Percentiles rank a stretch among this genome's conserved stretches.
phyloP scores from a whole-genome alignment of 108 stramenopile genomes.

The Skeletonema potamos region DNA sequence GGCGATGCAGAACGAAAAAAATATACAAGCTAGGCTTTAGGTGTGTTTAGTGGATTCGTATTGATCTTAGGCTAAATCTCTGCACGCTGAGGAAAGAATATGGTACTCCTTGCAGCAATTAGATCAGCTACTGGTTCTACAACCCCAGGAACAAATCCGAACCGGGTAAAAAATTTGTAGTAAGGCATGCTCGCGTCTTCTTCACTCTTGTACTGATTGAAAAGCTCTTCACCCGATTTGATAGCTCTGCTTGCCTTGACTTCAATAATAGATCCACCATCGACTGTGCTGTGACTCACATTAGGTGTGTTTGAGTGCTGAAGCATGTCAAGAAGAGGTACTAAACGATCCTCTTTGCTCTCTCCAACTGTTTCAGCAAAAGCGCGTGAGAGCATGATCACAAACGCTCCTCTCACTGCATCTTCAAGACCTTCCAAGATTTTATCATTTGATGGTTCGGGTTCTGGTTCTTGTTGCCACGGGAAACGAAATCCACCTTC shows the following conservation, averaged over 20 bases:
- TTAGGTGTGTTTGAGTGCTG: constrained; percentile 71
- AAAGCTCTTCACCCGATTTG: constrained; percentile 60
- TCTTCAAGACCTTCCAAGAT: constrained; percentile 42
- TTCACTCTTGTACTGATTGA: constrained; percentile 73
- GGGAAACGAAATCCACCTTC: background rate
- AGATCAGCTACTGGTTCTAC: constrained; percentile 60
- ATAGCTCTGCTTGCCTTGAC: constrained; percentile 41
- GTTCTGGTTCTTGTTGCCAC: background rate
- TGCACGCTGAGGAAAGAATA: constrained; percentile 49
- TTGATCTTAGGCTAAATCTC: background rate
- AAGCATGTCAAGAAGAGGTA: constrained; percentile 74
- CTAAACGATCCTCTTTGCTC: constrained; percentile 48
- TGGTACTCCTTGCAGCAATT: constrained; percentile 54
- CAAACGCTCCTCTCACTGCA: constrained; percentile 74
- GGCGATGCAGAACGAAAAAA: no score
- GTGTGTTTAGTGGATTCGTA: no score
- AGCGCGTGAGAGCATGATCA: constrained; percentile 61
- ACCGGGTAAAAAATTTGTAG: constrained; percentile 74
- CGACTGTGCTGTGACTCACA: constrained; percentile 40
- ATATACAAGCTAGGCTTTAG: no score
- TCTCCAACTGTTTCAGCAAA: constrained; percentile 55
- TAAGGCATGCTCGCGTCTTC: constrained; percentile 75
- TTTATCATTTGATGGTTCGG: background rate
- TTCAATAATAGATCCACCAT: constrained; percentile 60
- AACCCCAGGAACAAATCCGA: constrained; percentile 80